phyloP scores from a whole-genome alignment of 139 green algal genomes.

The Chlorella sp. region DNA sequence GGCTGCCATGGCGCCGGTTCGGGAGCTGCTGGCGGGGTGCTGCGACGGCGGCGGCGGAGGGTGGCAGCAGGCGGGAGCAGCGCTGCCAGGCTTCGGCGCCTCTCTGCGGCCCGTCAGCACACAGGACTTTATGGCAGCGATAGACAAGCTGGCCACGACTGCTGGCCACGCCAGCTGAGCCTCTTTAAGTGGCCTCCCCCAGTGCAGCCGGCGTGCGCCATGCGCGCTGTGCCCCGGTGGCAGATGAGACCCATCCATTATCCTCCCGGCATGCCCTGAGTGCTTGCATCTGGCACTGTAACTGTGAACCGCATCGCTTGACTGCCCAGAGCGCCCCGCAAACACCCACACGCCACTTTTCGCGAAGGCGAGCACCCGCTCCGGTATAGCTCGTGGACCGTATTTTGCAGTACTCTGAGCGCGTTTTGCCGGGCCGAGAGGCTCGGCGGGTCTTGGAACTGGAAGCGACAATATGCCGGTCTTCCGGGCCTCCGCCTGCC shows the following conservation, averaged over 20 bases:
- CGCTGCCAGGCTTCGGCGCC: neutral
- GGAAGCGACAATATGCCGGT: too few species aligned
- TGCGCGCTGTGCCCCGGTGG: neutral
- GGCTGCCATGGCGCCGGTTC: slow-evolving; percentile 64
- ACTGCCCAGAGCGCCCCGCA: neutral
- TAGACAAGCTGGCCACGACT: neutral
- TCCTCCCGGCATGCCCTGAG: too few species aligned
- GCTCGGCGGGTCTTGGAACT: too few species aligned
- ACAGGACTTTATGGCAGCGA: neutral
- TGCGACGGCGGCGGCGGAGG: neutral
- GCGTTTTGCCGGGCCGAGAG: too few species aligned
- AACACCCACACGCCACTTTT: neutral
- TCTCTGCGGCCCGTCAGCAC: neutral
- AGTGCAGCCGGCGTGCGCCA: neutral
- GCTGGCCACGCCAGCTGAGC: neutral
- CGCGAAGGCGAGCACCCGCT: neutral
- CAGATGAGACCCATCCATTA: neutral
- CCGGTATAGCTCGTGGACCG: too few species aligned
- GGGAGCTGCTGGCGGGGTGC: slow-evolving; percentile 50
- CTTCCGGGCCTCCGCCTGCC: neutral
- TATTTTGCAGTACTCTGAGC: too few species aligned
- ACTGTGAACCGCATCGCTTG: neutral
- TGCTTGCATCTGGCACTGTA: too few species aligned
- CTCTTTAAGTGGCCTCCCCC: neutral
- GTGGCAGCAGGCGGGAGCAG: neutral